These are phyloP conservation scores for Chaetomium globosum DNA, from an alignment of 2,329 filamentous ascomycete species.

Conservation along the genomic window DNA sequence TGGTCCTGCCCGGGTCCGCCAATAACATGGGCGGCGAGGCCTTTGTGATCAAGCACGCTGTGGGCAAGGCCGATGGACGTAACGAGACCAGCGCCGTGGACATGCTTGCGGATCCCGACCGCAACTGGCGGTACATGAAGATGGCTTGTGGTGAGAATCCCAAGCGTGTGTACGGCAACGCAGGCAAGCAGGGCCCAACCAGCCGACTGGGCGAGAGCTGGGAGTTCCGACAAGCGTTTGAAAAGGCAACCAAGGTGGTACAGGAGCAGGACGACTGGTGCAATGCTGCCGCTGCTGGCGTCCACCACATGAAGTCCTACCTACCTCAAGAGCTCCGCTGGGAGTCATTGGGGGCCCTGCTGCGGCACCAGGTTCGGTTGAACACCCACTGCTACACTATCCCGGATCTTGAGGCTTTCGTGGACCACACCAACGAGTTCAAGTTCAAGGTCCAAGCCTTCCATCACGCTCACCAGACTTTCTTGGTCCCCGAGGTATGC, in stretches of 20 bases:
- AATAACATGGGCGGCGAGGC: conserved; percentile 75
- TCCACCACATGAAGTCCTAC: conserved; percentile 57
- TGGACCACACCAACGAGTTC: conserved; percentile 73
- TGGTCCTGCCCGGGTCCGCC: conserved; percentile 68
- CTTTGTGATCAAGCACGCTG: conserved; percentile 68
- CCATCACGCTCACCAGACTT: conserved; percentile 70
- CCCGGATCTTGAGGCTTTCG: conserved; percentile 68
- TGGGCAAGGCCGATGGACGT: conserved; percentile 62
- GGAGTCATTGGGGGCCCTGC: conserved; percentile 64
- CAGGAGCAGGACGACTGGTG: conserved; percentile 71
- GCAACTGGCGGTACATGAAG: conserved; percentile 71
- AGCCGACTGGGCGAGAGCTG: conserved; percentile 70
- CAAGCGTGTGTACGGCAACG: conserved; percentile 61
- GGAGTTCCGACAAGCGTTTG: conserved; percentile 68
- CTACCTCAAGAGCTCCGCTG: conserved; percentile 64
- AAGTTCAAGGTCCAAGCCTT: conserved; percentile 67
- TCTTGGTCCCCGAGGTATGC: conserved; percentile 63
- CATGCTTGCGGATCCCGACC: conserved; percentile 67
- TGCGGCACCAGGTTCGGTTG: conserved; percentile 68
- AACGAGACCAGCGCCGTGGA: conserved; percentile 64
- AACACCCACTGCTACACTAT: conserved; percentile 74
- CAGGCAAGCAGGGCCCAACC: conserved; percentile 57
- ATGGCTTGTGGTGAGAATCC: conserved; percentile 76
- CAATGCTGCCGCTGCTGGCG: conserved; percentile 56
- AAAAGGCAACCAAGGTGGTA: conserved; percentile 60